These are phyloP conservation scores for Hortaea sp. DNA, from an alignment of 2,329 filamentous ascomycete species.

Conservation along the genomic window DNA sequence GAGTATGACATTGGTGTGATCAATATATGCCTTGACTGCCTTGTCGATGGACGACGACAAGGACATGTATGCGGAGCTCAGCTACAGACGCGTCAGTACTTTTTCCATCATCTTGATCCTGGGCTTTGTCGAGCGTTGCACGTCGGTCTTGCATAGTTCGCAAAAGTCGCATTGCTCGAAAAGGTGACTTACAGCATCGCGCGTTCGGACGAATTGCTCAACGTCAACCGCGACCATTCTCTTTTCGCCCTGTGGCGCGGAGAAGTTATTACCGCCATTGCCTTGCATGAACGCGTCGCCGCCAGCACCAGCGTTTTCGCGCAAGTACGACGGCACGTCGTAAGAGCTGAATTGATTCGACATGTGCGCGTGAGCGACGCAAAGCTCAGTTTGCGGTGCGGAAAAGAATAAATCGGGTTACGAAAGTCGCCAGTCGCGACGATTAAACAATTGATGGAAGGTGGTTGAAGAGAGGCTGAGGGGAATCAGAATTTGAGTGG, in stretches of 20 bases:
- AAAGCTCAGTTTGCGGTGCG: too few species aligned
- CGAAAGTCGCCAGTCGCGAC: too few species aligned
- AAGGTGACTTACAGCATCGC: constrained; percentile 61
- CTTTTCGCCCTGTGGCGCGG: neutral
- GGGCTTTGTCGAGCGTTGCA: too few species aligned
- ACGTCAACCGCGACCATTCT: constrained; percentile 10
- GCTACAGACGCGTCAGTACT: constrained; percentile 35
- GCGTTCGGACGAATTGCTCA: constrained; percentile 62
- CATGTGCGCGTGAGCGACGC: too few species aligned
- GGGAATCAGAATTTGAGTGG: too few species aligned
- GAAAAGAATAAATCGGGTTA: too few species aligned
- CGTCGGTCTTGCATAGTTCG: constrained; percentile 1
- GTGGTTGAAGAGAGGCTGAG: too few species aligned
- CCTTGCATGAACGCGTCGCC: neutral
- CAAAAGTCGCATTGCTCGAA: constrained; percentile 6
- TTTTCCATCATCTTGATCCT: too few species aligned
- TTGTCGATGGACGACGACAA: constrained; percentile 71
- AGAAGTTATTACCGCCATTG: neutral
- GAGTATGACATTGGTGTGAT: constrained; percentile 77
- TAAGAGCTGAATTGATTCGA: neutral
- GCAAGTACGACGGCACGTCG: neutral
- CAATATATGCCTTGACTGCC: constrained; percentile 73
- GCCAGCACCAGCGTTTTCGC: neutral
- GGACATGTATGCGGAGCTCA: constrained; percentile 66
- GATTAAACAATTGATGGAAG: too few species aligned